Percentiles rank a stretch among this genome's conserved stretches.
Conservation (phyloP, 2,329 filamentous ascomycete genomes). For the Pseudocercospora fuligena region DNA sequence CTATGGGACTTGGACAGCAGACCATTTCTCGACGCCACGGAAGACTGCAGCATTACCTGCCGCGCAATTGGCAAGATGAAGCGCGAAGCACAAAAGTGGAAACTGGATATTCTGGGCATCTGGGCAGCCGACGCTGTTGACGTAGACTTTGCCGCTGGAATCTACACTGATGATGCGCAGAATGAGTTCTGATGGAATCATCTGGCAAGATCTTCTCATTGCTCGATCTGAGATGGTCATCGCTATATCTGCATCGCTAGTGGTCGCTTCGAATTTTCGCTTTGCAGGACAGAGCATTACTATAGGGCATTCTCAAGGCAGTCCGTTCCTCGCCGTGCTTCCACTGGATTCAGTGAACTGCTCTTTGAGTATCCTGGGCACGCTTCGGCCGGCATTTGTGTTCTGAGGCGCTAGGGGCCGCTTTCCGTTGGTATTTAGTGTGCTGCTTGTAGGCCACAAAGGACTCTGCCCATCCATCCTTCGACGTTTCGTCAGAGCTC, state of each 20-base stretch:
- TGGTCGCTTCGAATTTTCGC: background rate
- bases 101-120: slow-evolving; percentile 55
- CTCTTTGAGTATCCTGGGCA: slow-evolving; percentile 3
- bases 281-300: background rate
- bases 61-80: slow-evolving; percentile 57
- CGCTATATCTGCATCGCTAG: background rate
- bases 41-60: slow-evolving; percentile 45
- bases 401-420: slow-evolving; percentile 50
- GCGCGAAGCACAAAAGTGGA: slow-evolving; percentile 50
- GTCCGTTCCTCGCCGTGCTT: background rate
- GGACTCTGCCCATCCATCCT: slow-evolving; percentile 14
- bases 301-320: background rate
- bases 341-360: slow-evolving; percentile 3
- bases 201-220: background rate
- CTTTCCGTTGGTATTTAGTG: slow-evolving; percentile 32
- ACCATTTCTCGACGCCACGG: slow-evolving; percentile 45
- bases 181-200: background rate
- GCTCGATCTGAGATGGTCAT: background rate
- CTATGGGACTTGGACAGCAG: slow-evolving; percentile 53
- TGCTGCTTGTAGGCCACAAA: slow-evolving; percentile 6
- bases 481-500: slow-evolving; percentile 24
- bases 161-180: slow-evolving; percentile 36
- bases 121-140: slow-evolving; percentile 61
- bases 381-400: slow-evolving; percentile 29
- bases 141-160: slow-evolving; percentile 55